Evolutionary conservation across 108 stramenopile genomes (phyloP), one percentile per base, ranked within the genome.

Genomic region (Heterococcus sp.): DNA sequence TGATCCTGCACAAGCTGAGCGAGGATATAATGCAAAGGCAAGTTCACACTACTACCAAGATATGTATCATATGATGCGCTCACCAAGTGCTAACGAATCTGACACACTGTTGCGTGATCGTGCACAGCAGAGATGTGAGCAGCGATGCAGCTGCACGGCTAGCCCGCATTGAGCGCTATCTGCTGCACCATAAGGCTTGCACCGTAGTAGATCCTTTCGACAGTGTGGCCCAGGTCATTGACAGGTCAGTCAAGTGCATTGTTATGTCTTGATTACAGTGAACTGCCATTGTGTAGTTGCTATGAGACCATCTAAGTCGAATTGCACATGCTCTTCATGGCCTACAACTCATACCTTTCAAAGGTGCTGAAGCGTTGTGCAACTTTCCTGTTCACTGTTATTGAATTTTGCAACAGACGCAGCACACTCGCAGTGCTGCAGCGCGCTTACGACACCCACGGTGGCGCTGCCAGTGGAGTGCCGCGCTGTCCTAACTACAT

Each of bases 1-100:
- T 87, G 5, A 85, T 87, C 68, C 78, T 87, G 34, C 86, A 87
- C 84, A 87, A 87, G 80, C 81, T 87, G 2, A 85, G 84, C 2
- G 86, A 87, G 8, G 86, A 87, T 37, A 85, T 87, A 40, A 81
- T 81, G 79, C 66, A 67, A 34, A 71, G 79, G 79, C 73, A 38
- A 11, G 79, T 14, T 8, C n/a, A n/a, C n/a, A n/a, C n/a, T n/a
- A n/a, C n/a, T n/a, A n/a, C n/a, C n/a, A n/a, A n/a, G n/a, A n/a
- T n/a, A n/a, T n/a, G n/a, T n/a, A n/a, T n/a, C n/a, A n/a, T n/a
- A n/a, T n/a, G n/a, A n/a, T n/a, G n/a, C n/a, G n/a, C n/a, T n/a
- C n/a, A n/a, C n/a, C n/a, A n/a, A n/a, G n/a, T n/a, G n/a, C n/a
- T n/a, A n/a, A n/a, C n/a, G n/a, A n/a, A n/a, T n/a, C n/a, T n/a